A percentile compares a stretch with the other conserved stretches of the same genome.
phyloP scores from a whole-genome alignment of 768 basidiomycete species.

The Kwoniella sp. region DNA sequence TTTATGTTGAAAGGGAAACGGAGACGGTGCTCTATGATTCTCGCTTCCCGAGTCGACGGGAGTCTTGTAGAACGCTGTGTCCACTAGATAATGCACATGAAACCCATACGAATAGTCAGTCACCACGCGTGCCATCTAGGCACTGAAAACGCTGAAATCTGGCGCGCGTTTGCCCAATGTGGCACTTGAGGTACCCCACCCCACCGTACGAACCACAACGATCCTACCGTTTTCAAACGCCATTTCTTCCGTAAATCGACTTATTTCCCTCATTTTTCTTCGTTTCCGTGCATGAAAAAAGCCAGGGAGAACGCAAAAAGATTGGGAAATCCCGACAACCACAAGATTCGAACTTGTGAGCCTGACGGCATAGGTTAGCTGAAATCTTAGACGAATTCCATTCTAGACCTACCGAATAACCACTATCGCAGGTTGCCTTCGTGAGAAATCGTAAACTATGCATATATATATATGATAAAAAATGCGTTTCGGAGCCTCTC shows the following conservation, averaged over 20 bases:
- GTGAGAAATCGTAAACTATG: neutral
- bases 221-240: neutral
- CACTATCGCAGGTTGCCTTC: conserved; percentile 10
- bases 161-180: neutral
- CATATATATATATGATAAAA: neutral
- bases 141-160: no score
- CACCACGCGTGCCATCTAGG: no score
- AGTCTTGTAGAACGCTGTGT: no score
- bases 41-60: no score
- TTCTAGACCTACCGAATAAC: conserved; percentile 16
- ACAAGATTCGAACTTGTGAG: conserved; percentile 10
- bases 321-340: neutral
- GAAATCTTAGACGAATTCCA: neutral
- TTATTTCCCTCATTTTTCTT: neutral
- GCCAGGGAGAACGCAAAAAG: neutral
- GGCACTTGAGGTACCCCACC: no score
- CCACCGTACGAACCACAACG: no score
- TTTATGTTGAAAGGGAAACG: no score
- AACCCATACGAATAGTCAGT: no score
- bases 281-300: neutral
- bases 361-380: conserved; percentile 4
- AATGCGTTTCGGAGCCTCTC: no score
- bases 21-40: no score
- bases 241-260: conserved; percentile 1
- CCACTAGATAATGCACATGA: no score